Conservation (phyloP, 306 rosid species). For the Inga leiocalycina region DNA sequence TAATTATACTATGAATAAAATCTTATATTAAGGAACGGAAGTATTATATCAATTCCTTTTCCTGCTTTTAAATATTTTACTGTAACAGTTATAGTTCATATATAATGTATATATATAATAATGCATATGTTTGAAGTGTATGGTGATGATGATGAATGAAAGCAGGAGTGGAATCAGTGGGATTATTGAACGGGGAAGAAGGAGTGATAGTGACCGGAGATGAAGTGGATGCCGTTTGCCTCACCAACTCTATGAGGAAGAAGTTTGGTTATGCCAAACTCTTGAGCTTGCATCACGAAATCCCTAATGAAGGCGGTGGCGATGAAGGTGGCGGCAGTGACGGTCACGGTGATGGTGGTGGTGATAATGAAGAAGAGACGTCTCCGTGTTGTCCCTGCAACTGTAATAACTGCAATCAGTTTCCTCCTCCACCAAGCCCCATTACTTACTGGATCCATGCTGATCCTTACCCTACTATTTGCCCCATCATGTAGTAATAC, state of each 20-base stretch:
- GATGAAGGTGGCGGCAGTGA: neutral
- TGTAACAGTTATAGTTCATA: neutral
- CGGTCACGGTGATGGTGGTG: too few relatives aligned
- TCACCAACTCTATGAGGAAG: slow-evolving; percentile 1
- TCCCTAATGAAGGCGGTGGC: neutral
- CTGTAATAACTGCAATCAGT: neutral
- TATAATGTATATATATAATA: too few relatives aligned
- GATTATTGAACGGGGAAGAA: slow-evolving; percentile 26
- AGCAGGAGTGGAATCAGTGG: neutral
- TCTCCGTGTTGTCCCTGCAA: neutral
- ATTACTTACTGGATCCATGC: neutral
- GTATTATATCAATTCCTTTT: neutral
- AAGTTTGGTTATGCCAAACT: slow-evolving; percentile 11
- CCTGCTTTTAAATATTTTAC: neutral
- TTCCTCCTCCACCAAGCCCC: neutral
- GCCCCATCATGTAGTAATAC: neutral
- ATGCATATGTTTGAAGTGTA: too few relatives aligned
- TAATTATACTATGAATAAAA: too few relatives aligned
- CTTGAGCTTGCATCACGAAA: neutral
- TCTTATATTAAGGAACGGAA: too few relatives aligned
- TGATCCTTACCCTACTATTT: neutral
- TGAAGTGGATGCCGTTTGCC: neutral
- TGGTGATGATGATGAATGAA: neutral
- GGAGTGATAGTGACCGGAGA: slow-evolving; percentile 30
- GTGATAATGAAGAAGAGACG: neutral